Evolutionary conservation across 148 eudicot genomes (phyloP).

Genomic region (Fagopyrum homotropicum): DNA sequence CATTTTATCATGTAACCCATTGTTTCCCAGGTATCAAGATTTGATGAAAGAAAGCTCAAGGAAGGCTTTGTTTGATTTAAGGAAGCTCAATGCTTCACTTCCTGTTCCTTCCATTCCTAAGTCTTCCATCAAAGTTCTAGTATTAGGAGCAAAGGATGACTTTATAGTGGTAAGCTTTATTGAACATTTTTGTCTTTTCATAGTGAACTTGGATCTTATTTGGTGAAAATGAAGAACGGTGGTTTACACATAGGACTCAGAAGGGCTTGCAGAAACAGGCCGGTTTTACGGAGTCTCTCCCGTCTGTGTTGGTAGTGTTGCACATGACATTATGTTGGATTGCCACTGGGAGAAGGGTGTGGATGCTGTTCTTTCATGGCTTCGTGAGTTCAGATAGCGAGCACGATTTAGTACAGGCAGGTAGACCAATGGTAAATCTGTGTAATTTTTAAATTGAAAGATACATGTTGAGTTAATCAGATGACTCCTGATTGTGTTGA

Average conservation of each 20-base stretch:
- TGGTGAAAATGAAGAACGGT: neutral
- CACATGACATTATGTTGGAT: slow-evolving; percentile 95
- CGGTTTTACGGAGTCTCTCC: slow-evolving; percentile 77
- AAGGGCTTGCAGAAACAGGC: slow-evolving; percentile 76
- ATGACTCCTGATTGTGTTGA: no score
- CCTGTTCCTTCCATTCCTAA: slow-evolving; percentile 66
- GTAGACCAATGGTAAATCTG: neutral
- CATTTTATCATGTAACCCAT: neutral
- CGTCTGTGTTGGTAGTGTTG: slow-evolving; percentile 58
- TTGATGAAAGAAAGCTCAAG: slow-evolving; percentile 91
- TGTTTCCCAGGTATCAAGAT: slow-evolving; percentile 57
- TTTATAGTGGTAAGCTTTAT: slow-evolving; percentile 64
- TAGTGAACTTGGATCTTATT: neutral
- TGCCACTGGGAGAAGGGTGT: slow-evolving; percentile 85
- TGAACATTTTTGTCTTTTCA: neutral
- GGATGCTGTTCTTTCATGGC: slow-evolving; percentile 49
- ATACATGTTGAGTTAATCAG: no score
- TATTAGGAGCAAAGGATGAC: slow-evolving; percentile 73
- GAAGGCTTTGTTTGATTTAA: slow-evolving; percentile 83
- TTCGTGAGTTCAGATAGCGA: slow-evolving; percentile 14
- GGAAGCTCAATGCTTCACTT: slow-evolving; percentile 90
- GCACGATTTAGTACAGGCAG: neutral
- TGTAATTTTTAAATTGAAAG: neutral
- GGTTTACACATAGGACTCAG: slow-evolving; percentile 46
- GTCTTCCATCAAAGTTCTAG: slow-evolving; percentile 50